Percentiles rank a stretch among this genome's conserved stretches.
These are phyloP conservation scores for Camillea tinctor DNA, from an alignment of 2,329 filamentous ascomycete species.

Conservation along the genomic window DNA sequence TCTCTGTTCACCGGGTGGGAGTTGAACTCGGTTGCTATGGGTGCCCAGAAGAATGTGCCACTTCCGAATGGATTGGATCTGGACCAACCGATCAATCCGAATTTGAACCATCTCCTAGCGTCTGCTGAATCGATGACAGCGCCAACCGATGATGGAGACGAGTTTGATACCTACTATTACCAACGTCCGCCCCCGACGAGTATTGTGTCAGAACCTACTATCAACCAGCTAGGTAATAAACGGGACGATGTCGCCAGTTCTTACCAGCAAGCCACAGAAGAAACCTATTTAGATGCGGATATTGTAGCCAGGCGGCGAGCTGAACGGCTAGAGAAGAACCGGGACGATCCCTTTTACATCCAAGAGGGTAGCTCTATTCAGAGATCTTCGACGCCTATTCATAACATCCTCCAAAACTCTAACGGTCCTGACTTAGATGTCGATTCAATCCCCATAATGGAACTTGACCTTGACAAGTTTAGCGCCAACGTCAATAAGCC, in stretches of 20 bases:
- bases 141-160: conserved; percentile 56
- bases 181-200: conserved; percentile 51
- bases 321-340: conserved; percentile 78
- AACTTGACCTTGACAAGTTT: conserved; percentile 71
- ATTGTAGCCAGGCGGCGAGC: conserved; percentile 72
- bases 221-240: conserved; percentile 48
- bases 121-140: conserved; percentile 50
- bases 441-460: conserved; percentile 94
- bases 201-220: conserved; percentile 56
- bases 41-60: conserved; percentile 84
- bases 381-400: conserved; percentile 71
- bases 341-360: conserved; percentile 96
- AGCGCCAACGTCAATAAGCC: conserved; percentile 32
- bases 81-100: conserved; percentile 76
- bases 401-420: conserved; percentile 69
- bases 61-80: conserved; percentile 74
- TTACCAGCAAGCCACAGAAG: conserved; percentile 60
- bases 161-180: conserved; percentile 68
- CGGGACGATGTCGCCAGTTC: conserved; percentile 48
- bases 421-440: conserved; percentile 83
- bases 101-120: conserved; percentile 67
- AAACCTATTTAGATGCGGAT: conserved; percentile 69
- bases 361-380: conserved; percentile 50
- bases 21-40: conserved; percentile 82
- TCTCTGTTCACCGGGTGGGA: conserved; percentile 83